Percentiles rank a stretch among this genome's conserved stretches.
Conservation (phyloP, 495 filamentous ascomycete genomes). For the Aspergillus nanangensis region DNA sequence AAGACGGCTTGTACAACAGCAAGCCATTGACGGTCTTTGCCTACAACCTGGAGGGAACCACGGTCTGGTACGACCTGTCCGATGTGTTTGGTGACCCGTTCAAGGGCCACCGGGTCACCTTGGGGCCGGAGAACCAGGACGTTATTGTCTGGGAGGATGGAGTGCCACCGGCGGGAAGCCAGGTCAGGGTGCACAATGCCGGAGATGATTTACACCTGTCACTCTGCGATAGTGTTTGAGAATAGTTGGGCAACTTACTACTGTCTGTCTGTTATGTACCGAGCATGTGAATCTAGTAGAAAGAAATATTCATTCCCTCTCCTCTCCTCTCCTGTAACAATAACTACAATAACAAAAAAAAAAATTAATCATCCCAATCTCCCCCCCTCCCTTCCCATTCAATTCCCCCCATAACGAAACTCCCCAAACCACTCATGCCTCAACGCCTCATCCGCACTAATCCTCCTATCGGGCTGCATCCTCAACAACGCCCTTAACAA, state of each 20-base stretch:
- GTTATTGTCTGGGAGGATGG: conserved; percentile 45
- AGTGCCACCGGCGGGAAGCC: conserved; percentile 44
- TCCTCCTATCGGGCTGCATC: conserved; percentile 82
- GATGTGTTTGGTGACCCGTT: conserved; percentile 57
- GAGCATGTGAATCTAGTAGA: too few relatives aligned
- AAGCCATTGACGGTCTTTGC: conserved; percentile 49
- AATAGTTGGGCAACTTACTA: too few relatives aligned
- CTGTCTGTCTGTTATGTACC: too few relatives aligned
- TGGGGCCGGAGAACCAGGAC: conserved; percentile 32
- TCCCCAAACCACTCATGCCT: conserved; percentile 85
- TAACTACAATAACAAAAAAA: too few relatives aligned
- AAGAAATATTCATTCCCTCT: too few relatives aligned
- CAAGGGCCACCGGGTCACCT: conserved; percentile 33
- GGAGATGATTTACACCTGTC: conserved; percentile 30
- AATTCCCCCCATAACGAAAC: neutral
- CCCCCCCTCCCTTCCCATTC: too few relatives aligned
- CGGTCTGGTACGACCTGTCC: conserved; percentile 55
- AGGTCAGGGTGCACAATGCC: conserved; percentile 34
- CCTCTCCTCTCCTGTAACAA: too few relatives aligned
- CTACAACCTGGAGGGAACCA: conserved; percentile 43
- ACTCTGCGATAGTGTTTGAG: conserved; percentile 22
- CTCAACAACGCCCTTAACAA: conserved; percentile 84
- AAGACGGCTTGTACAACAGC: conserved; percentile 46
- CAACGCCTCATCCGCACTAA: conserved; percentile 76
- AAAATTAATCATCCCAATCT: too few relatives aligned